Percentiles rank a stretch among this genome's conserved stretches.
Conservation (phyloP, 345 rosid species). For the Arabidopsis arenosa region DNA sequence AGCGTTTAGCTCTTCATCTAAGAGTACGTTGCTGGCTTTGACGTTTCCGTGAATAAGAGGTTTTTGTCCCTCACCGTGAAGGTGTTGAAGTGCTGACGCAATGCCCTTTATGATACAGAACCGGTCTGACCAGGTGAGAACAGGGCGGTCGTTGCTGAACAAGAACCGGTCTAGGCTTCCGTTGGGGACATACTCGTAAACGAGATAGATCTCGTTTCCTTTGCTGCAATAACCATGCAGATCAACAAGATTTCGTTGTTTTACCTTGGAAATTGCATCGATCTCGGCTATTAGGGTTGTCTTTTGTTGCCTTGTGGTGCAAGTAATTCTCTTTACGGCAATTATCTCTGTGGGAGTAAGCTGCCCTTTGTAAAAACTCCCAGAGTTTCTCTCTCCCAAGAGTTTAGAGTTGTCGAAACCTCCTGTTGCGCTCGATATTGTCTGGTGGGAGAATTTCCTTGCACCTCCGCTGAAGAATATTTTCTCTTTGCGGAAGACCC, state of each 20-base stretch:
- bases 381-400: constrained; percentile 31
- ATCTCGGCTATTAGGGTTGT: constrained; percentile 20
- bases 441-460: constrained; percentile 29
- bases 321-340: constrained; percentile 35
- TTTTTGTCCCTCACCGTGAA: constrained; percentile 58
- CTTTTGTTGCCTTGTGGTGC: constrained; percentile 39
- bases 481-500: not conserved
- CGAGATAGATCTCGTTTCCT: constrained; percentile 48
- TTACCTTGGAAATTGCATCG: constrained; percentile 31
- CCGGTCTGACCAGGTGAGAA: constrained; percentile 55
- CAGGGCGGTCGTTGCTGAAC: constrained; percentile 41
- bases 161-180: constrained; percentile 59
- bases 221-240: constrained; percentile 56
- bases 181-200: constrained; percentile 58
- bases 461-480: constrained; percentile 21
- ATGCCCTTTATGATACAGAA: constrained; percentile 52
- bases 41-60: constrained; percentile 54
- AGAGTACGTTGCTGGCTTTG: constrained; percentile 54
- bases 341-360: constrained; percentile 31
- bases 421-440: constrained; percentile 28
- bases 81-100: constrained; percentile 54
- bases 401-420: constrained; percentile 25
- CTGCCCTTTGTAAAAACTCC: constrained; percentile 39
- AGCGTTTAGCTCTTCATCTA: constrained; percentile 52
- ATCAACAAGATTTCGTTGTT: constrained; percentile 54